Base-by-base conservation (phyloP, 441 rosid genomes). In the Geranium incanum region DNA sequence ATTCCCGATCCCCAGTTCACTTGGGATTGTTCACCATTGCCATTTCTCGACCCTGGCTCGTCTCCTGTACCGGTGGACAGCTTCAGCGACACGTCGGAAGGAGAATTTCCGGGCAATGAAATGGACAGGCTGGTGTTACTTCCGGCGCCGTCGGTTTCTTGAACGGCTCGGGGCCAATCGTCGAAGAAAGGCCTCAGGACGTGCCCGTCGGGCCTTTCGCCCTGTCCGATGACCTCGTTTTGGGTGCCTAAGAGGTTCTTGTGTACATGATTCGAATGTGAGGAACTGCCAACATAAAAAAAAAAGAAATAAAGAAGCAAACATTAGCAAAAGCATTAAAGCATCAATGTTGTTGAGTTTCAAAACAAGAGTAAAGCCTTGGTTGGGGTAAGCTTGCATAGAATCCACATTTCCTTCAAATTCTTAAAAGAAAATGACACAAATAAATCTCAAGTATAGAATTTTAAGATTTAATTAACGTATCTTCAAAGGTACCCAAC, bases 171-270 rank as follows among this genome's bases (percentile, higher is more conserved):
- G 0, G 97, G 98, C 96, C 95, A 95, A 74, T 95, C 98, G 39
- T 95, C 91, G 36, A 95, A 92, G 77, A 95, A 95, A 67, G 77
- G 96, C 78, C 99, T 80, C 69, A 95, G 76, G 48, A 86, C 80
- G 45, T 80, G 97, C 45, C 88, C 92, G n/a, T 87, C 87, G 39
- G 83, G 72, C 59, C 81, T 79, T 71, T 77, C 69, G 64, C 68
- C 68, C 33, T 28, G 33, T 4, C 60, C 60, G 11, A 8, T 13
- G 21, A 66, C 86, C 43, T 78, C 88, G 39, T 66, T 80, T 65
- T 71, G 87, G 67, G 82, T 16, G 23, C 5, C 3, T 3, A 85
- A 78, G 5, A 84, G 77, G 78, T 84, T 80, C 75, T 75, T 85
- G 65, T 67, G 80, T 62, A 78, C 84, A 66, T 71, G 36, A 66